Evolutionary conservation across 345 rosid species (phyloP), one percentile per base, ranked within the genome.

Genomic region (Moricandia moricandioides): DNA sequence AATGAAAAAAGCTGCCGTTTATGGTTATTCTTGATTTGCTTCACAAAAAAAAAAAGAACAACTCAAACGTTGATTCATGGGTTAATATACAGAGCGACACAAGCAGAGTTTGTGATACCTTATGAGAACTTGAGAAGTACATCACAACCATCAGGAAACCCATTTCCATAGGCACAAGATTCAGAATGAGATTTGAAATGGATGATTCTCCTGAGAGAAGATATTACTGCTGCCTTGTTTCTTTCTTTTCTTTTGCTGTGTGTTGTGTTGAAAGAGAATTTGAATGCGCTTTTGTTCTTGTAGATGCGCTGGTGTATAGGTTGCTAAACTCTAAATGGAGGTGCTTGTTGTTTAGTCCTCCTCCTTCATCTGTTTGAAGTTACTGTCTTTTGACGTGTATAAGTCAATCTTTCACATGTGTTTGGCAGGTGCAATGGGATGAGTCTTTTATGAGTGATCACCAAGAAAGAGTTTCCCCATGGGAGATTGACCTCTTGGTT

Each of bases 301-400:
- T 84, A 93, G 92, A 82, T 85, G 82, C 65, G 83, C 82, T 61
- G 98, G 98, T 65, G 86, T 87, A 10, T 77, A 79, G 86, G 72
- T 93, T 97, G 98, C 92, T 93, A 33, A 87, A 85, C 74, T 93
- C 98, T 35, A 91, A 89, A 83, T 93, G 98, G 98, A 88, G 91
- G 77, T 91, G 92, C 85, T 76, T 91, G 68, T 81, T 78, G 85
- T 77, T 29, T 1, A 21, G 24, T 21, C 24, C 24, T 21, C 74
- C 63, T 77, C 60, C 26, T 26, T 30, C 13, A 51, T 39, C 30
- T 10, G 6, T 24, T 45, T 74, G 16, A 6, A 40, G 27, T 2
- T 8, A 21, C 31, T 33, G 6, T 21, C 55, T 34, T 10, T 10
- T 35, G 17, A 39, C 33, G 6, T 5, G 74, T 7, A 17, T 67